These are phyloP conservation scores for Fusarium sp. DNA, from an alignment of 2,329 filamentous ascomycete genomes.

Conservation along the genomic window DNA sequence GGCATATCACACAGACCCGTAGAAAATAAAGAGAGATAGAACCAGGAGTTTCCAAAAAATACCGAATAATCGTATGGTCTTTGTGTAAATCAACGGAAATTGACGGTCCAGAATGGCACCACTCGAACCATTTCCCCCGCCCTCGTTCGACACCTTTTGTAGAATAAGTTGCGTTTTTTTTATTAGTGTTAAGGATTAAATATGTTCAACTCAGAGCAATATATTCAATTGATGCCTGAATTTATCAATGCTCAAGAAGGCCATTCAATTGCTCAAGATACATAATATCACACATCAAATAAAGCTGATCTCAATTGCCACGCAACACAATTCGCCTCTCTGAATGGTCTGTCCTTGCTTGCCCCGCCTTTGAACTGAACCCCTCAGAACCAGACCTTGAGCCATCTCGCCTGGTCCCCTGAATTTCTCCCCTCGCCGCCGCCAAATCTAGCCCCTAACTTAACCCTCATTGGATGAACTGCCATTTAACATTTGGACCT, in stretches of 20 bases:
- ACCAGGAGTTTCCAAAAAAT: conserved; percentile 32
- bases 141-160: conserved; percentile 25
- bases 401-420: conserved; percentile 24
- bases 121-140: conserved; percentile 39
- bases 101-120: conserved; percentile 41
- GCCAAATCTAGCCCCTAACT: conserved; percentile 35
- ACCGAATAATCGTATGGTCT: conserved; percentile 45
- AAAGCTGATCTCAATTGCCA: conserved; percentile 11
- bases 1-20: not conserved
- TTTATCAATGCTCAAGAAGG: not conserved
- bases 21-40: not conserved
- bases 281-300: not conserved
- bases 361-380: conserved; percentile 38
- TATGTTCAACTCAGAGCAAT: not conserved
- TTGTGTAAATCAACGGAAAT: conserved; percentile 37
- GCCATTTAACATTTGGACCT: conserved; percentile 17
- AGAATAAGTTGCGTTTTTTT: not conserved
- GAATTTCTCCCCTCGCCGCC: conserved; percentile 10
- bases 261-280: not conserved
- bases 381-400: conserved; percentile 31
- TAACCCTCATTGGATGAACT: conserved; percentile 3
- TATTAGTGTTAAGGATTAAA: not conserved
- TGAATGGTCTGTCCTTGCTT: conserved; percentile 26
- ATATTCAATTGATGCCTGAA: not conserved
- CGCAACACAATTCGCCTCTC: conserved; percentile 30